Base-by-base conservation (phyloP, 2,329 filamentous ascomycete species). In the Cadophora sp. region DNA sequence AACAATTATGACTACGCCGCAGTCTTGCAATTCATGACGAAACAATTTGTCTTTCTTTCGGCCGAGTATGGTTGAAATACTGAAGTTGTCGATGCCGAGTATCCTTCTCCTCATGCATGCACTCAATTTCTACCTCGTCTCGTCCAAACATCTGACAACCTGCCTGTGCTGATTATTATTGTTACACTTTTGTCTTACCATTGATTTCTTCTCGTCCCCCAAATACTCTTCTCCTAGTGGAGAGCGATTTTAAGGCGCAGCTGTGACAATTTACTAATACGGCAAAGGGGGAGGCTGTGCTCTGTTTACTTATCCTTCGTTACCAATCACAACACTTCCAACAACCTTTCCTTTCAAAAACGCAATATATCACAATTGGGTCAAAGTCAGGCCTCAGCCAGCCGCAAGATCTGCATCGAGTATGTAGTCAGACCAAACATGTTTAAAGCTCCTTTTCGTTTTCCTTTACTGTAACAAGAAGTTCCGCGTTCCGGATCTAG, bases 241-340 rank as follows among this genome's bases (percentile, higher is more conserved):
- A 48, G 43, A 60, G 39, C 13, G 41, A 24, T 33, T 6, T 47
- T 47, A 48, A 60, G 58, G 58, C 58, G 24, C 58, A 60, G 39
- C 41, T 33, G 33, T 47, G 41, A 47, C 27, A 60, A 30, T 33
- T 20, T 43, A 47, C 24, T 20, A 47, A 27, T 48, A 16, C 55
- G 36, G 55, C 20, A 22, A 58, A 58, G 33, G 33, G 55, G 55
- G 58, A 60, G 58, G 58, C 58, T 60, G 58, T 60, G 58, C 36
- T 30, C 51, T 59, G 56, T 60, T 60, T 60, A 60, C 41, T 24
- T 45, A 14, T 8, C 41, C 11, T 30, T 60, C 41, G 43, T 41
- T 48, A 48, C 58, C 24, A 60, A 60, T 60, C 58, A 47, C 58
- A 45, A 11, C 41, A 5, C 24, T 24, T 7, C 41, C n/a, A 39